These are phyloP conservation scores for Saccharomyces hybrid DNA, from an alignment of 1,139 yeast genomes.

Conservation along the genomic window DNA sequence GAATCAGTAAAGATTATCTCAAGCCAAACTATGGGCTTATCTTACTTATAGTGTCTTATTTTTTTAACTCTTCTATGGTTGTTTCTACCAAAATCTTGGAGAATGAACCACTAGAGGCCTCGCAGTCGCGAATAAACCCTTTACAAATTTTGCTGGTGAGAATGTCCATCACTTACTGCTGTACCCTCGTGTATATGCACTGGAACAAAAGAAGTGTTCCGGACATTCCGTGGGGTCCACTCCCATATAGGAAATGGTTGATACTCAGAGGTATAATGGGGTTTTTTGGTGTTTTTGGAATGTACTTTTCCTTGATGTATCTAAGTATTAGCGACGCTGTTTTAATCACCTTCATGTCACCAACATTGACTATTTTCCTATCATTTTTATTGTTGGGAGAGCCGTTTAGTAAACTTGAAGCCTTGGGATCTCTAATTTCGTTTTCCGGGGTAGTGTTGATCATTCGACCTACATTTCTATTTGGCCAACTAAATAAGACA, in stretches of 20 bases:
- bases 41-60: slow-evolving; percentile 46
- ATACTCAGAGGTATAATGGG: slow-evolving; percentile 67
- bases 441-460: slow-evolving; percentile 70
- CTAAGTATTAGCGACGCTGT: slow-evolving; percentile 73
- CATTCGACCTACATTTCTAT: slow-evolving; percentile 73
- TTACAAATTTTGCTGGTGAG: slow-evolving; percentile 69
- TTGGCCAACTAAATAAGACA: slow-evolving; percentile 35
- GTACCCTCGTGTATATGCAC: slow-evolving; percentile 50
- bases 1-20: slow-evolving; percentile 2
- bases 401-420: slow-evolving; percentile 59
- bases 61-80: slow-evolving; percentile 66
- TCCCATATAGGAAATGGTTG: slow-evolving; percentile 46
- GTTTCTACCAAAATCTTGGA: slow-evolving; percentile 60
- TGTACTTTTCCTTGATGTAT: slow-evolving; percentile 68
- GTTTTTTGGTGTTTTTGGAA: slow-evolving; percentile 68
- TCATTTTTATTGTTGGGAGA: slow-evolving; percentile 68
- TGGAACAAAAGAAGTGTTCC: slow-evolving; percentile 40
- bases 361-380: slow-evolving; percentile 66
- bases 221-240: slow-evolving; percentile 68
- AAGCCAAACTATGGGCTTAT: slow-evolving; percentile 34
- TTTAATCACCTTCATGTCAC: slow-evolving; percentile 70
- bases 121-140: slow-evolving; percentile 46
- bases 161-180: slow-evolving; percentile 61
- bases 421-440: slow-evolving; percentile 59
- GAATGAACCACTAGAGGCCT: slow-evolving; percentile 42